A percentile compares a stretch with the other conserved stretches of the same genome.
phyloP scores from a whole-genome alignment of 2,329 filamentous ascomycete genomes.

The Botryotinia convoluta region DNA sequence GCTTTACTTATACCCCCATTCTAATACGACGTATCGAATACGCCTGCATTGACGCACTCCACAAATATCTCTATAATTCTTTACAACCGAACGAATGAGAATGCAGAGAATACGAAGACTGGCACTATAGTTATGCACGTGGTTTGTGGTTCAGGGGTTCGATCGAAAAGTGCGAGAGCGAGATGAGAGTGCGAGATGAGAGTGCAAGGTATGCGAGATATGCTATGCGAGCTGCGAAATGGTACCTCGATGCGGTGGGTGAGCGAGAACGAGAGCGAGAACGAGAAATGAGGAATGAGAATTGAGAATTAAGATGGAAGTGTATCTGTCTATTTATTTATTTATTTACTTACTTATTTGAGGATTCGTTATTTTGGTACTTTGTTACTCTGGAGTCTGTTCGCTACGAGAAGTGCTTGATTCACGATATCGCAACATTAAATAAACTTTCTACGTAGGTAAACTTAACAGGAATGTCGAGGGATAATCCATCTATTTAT shows the following conservation, averaged over 20 bases:
- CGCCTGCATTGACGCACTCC: not conserved
- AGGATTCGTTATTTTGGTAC: rapidly evolving
- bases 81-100: not conserved
- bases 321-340: not conserved
- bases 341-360: not conserved
- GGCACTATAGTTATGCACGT: not conserved
- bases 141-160: not conserved
- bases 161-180: not conserved
- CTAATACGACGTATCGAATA: not conserved
- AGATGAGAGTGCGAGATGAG: not conserved
- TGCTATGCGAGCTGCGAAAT: not conserved
- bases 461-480: not conserved
- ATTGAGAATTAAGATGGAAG: not conserved
- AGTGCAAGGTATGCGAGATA: not conserved
- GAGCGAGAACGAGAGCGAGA: not conserved
- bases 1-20: not conserved
- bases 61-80: not conserved
- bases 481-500: not conserved
- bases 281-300: not conserved
- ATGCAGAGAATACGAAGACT: not conserved
- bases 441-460: not conserved
- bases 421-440: not conserved
- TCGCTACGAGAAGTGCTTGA: not conserved
- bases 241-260: too few species aligned
- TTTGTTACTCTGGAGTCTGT: not conserved